phyloP scores from a whole-genome alignment of 2,329 filamentous ascomycete species.

The Chrysoporthe deuterocubensis region DNA sequence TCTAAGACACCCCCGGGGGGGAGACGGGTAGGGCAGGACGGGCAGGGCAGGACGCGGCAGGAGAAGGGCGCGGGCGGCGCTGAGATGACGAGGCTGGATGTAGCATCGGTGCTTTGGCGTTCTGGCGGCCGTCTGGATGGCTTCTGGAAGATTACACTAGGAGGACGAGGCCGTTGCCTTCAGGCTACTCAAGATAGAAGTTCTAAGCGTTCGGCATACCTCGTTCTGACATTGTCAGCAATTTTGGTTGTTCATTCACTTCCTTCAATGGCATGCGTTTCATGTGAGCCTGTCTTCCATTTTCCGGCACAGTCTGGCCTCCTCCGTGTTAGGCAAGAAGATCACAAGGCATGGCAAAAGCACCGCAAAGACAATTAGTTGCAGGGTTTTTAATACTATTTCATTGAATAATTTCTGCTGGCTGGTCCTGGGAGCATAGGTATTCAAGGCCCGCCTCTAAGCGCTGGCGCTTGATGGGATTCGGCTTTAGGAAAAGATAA shows the following conservation, averaged over 20 bases:
- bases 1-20: constrained; percentile 39
- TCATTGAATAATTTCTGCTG: background rate
- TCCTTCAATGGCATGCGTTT: background rate
- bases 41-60: too few relatives aligned
- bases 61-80: background rate
- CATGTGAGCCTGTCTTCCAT: background rate
- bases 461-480: background rate
- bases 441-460: constrained; percentile 4
- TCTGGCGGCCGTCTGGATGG: too few relatives aligned
- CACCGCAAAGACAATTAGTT: background rate
- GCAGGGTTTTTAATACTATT: background rate
- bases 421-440: background rate
- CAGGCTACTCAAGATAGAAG: too few relatives aligned
- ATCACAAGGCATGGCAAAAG: background rate
- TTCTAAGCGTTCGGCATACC: too few relatives aligned
- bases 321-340: background rate
- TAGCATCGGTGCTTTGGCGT: background rate
- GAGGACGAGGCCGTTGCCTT: too few relatives aligned
- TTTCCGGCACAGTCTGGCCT: too few relatives aligned
- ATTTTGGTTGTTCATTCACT: background rate
- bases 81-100: background rate
- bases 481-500: background rate
- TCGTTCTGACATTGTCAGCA: background rate
- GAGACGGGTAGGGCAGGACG: too few relatives aligned
- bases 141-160: too few relatives aligned